Base-by-base conservation (phyloP, 1,284 basidiomycete species). In the Puccinia novopanici region DNA sequence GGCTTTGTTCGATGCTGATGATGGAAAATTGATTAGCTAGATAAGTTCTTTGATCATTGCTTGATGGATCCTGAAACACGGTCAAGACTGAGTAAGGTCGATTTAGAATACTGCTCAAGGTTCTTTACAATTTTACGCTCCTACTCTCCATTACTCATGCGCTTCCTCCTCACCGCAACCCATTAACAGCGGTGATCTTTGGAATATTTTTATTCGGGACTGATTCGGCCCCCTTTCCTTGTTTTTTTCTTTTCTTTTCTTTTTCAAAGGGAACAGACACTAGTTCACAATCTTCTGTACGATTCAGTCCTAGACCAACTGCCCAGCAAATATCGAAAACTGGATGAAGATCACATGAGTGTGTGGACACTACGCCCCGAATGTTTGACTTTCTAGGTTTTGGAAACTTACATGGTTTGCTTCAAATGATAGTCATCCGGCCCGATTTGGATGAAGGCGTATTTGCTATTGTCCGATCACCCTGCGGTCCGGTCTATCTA, bases 41-140 rank as follows among this genome's bases (percentile, higher is more conserved):
- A 79, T 79, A 79, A 72, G 71, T 79, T 61, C 55, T 79, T 79
- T 59, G 77, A 79, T 72, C 55, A 79, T 79, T 79, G 68, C 45
- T 68, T 79, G 50, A 63, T 68, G 37, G 77, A 79, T 59, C 55
- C 55, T 22, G 77, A 79, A 22, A 70, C 77, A 50, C 40, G 77
- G 24, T 71, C 77, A 27, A 57, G 57, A 24, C 72, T 79, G 50
- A 79, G 77, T 63, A 55, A 57, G 30, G 77, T 79, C 10, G 77
- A 79, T 61, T 52, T 79, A 27, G 77, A 79, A 63, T 79, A 79
- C 48, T 79, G 77, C 22, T 59, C 67, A 50, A 71, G 77, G 77
- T 79, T 50, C 15, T n/a, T 79, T 15, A 27, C n/a, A 48, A 19
- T 40, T 54, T 71, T 19, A 2, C 8, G 34, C 34, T 34, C 34